Base-by-base conservation (phyloP, 345 rosid genomes). In the Brassica cretica region DNA sequence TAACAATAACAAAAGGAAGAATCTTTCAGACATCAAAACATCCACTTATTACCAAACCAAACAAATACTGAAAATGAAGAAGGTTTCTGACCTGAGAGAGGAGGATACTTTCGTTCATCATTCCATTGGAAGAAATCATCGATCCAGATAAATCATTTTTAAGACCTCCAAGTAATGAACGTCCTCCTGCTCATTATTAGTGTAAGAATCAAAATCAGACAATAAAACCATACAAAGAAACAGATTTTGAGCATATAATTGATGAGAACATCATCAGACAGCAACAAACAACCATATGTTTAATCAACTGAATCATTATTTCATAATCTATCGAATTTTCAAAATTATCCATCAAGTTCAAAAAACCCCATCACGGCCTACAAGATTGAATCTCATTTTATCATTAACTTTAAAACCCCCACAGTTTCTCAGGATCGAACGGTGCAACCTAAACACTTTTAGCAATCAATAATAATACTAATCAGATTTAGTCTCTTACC, bases 111-210 rank as follows among this genome's bases (percentile, higher is more conserved):
- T 66, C 76, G 61, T 66, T 71, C 62, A 82, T 65, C 59, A 71
- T 64, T 66, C 85, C 86, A 78, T 16, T 72, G 10, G 83, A 76
- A 53, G 85, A 16, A 72, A 44, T 82, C 56, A 81, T 11, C 29
- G 77, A 80, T 66, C 80, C 74, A 70, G 78, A 81, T 66, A 78
- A 21, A 29, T 65, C 80, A 77, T 81, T 82, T 71, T 70, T 79
- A 63, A 84, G 87, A 80, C 89, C 80, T 35, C 86, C 84, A 68
- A 88, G 74, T 70, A 88, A 70, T 32, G 88, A 84, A 67, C 84
- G 76, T 60, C 85, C 81, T 64, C 70, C 88, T 84, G 70, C 33
- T 53, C 70, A 69, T 61, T 4, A 1, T 44, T 37, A 37, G 9
- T 46, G 12, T n/a, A n/a, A n/a, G n/a, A n/a, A n/a, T n/a, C n/a